These are phyloP conservation scores for Jatropha multifida DNA, from an alignment of 441 rosid species.

Conservation along the genomic window DNA sequence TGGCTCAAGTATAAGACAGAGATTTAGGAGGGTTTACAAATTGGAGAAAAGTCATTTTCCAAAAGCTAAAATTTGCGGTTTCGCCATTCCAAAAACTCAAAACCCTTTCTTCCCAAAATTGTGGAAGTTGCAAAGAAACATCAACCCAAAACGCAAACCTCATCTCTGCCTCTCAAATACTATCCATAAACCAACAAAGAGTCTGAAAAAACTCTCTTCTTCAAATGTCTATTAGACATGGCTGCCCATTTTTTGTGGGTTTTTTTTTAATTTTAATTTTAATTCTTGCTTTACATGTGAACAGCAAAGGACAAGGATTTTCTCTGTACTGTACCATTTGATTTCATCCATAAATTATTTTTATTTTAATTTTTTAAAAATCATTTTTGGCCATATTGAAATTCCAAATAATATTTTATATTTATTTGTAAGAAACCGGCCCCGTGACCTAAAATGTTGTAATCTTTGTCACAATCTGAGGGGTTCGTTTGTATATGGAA, in stretches of 20 bases:
- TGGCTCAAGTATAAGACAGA: constrained; percentile 15
- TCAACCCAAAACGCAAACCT: constrained; percentile 18
- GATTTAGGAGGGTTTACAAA: neutral
- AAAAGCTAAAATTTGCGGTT: neutral
- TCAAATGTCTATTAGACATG: constrained; percentile 11
- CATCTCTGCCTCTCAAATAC: constrained; percentile 26
- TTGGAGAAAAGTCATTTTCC: constrained; percentile 19
- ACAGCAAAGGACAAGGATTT: constrained; percentile 11
- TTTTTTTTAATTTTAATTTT: neutral
- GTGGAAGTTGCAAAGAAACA: constrained; percentile 14
- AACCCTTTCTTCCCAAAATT: neutral
- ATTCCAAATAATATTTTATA: constrained; percentile 7
- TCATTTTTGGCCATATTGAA: neutral
- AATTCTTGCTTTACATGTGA: constrained; percentile 23
- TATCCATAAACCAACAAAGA: constrained; percentile 26
- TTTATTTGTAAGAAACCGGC: constrained; percentile 31
- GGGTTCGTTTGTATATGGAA: constrained; percentile 28
- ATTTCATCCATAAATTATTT: constrained; percentile 16
- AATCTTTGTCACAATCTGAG: constrained; percentile 42
- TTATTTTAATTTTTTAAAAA: neutral
- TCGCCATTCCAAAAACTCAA: neutral
- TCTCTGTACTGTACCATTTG: constrained; percentile 1
- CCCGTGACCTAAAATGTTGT: constrained; percentile 52
- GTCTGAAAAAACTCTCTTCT: neutral
- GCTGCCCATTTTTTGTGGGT: constrained; percentile 1